A percentile compares a stretch with the other conserved stretches of the same genome.
Conservation (phyloP, 148 eudicot genomes). For the Rheum nobile region DNA sequence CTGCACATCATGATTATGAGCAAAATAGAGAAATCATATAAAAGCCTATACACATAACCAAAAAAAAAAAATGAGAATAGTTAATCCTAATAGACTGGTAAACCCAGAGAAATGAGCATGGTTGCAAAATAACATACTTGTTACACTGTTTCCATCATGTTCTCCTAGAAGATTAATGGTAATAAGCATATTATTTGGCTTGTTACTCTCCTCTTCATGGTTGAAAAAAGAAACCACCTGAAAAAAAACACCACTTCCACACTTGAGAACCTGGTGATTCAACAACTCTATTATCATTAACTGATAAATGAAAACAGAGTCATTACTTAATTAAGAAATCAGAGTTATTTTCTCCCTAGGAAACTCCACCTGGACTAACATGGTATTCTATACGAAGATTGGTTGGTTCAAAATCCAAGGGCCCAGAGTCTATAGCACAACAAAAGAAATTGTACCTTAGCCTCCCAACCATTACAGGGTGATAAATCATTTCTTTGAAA, state of each 20-base stretch:
- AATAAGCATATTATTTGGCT: constrained; percentile 27
- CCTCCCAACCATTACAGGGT: neutral
- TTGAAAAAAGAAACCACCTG: constrained; percentile 58
- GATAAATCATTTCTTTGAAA: neutral
- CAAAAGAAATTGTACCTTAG: neutral
- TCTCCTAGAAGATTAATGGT: constrained; percentile 22
- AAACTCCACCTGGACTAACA: neutral
- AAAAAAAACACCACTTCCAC: neutral
- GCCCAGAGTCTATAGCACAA: neutral
- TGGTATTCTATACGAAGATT: neutral
- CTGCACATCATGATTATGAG: constrained; percentile 16
- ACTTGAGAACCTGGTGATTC: neutral
- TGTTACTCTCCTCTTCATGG: constrained; percentile 25
- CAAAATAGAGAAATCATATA: neutral
- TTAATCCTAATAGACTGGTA: neutral
- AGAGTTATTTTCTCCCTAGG: neutral
- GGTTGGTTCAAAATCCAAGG: neutral
- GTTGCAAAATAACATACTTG: constrained; percentile 3
- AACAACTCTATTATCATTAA: neutral
- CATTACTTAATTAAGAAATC: neutral
- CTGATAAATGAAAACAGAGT: neutral
- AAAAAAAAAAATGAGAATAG: neutral
- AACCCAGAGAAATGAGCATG: neutral
- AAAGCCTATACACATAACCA: constrained; percentile 6
- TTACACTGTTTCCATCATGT: constrained; percentile 13